These are phyloP conservation scores for Debaryomyces subglobosus DNA, from an alignment of 1,139 yeast genomes.

Conservation along the genomic window DNA sequence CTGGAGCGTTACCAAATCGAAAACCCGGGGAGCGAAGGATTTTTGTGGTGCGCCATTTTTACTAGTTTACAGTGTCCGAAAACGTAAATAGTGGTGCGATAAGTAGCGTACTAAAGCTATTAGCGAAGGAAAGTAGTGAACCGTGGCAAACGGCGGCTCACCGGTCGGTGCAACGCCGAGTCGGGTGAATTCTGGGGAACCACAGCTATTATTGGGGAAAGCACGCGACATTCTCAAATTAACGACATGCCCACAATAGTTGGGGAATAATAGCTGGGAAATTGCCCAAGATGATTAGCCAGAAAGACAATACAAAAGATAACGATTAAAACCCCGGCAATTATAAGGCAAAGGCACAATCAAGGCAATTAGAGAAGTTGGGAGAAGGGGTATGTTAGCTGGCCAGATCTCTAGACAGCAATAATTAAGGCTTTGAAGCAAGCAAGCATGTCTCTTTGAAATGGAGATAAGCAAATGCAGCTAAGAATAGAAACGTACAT, in stretches of 20 bases:
- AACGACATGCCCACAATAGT: background rate
- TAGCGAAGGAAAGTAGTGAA: background rate
- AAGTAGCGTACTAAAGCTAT: background rate
- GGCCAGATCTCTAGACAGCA: background rate
- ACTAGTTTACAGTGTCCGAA: background rate
- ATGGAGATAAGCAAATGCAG: background rate
- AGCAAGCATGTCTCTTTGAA: background rate
- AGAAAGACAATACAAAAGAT: background rate
- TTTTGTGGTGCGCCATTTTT: background rate
- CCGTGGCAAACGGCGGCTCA: background rate
- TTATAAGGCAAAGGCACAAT: too few species aligned
- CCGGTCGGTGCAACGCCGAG: background rate
- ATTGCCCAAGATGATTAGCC: background rate
- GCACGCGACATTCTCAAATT: background rate
- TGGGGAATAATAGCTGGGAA: background rate
- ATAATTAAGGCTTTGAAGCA: background rate
- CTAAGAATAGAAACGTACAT: background rate
- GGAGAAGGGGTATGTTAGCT: background rate
- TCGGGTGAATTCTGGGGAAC: background rate
- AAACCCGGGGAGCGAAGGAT: slow-evolving; percentile 1
- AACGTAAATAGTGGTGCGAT: slow-evolving; percentile 1
- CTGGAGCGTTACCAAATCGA: background rate
- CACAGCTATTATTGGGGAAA: background rate
- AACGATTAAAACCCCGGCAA: background rate
- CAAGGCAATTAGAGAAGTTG: too few species aligned